Percentiles rank a stretch among this genome's conserved stretches.
These are phyloP conservation scores for Naganishia liquefaciens DNA, from an alignment of 1,284 basidiomycete species.

Conservation along the genomic window DNA sequence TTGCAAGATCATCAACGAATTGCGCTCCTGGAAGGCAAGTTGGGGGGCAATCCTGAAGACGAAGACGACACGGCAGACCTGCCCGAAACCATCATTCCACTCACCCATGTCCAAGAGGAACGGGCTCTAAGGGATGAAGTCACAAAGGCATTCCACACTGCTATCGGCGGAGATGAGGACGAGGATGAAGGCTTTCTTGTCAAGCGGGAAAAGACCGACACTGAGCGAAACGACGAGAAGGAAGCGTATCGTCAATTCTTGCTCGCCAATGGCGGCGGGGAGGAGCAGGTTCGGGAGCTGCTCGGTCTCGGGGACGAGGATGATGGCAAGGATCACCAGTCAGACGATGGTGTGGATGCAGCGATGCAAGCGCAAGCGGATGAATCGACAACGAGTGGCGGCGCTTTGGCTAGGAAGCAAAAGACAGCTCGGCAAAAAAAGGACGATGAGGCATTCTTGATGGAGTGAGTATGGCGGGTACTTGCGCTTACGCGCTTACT, in stretches of 20 bases:
- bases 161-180: constrained; percentile 59
- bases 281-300: constrained; percentile 63
- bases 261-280: constrained; percentile 73
- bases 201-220: constrained; percentile 64
- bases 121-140: constrained; percentile 74
- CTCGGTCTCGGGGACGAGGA: constrained; percentile 50
- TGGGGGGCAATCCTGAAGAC: constrained; percentile 2
- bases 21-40: constrained; percentile 48
- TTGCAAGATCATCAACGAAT: constrained; percentile 56
- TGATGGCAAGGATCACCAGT: constrained; percentile 35
- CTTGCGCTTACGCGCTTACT: not conserved
- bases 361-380: constrained; percentile 37
- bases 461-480: constrained; percentile 65
- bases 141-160: constrained; percentile 71
- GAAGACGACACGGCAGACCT: constrained; percentile 17
- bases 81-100: constrained; percentile 44
- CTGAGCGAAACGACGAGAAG: constrained; percentile 72
- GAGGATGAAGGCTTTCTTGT: constrained; percentile 63
- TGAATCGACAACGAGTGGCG: constrained; percentile 53
- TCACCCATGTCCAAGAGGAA: constrained; percentile 80
- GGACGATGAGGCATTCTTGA: constrained; percentile 67
- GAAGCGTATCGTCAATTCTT: constrained; percentile 80
- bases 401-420: constrained; percentile 68
- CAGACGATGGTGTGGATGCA: constrained; percentile 31
- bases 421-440: constrained; percentile 47